These are phyloP conservation scores for Limnanthes douglasii DNA, from an alignment of 345 rosid species.

Conservation along the genomic window DNA sequence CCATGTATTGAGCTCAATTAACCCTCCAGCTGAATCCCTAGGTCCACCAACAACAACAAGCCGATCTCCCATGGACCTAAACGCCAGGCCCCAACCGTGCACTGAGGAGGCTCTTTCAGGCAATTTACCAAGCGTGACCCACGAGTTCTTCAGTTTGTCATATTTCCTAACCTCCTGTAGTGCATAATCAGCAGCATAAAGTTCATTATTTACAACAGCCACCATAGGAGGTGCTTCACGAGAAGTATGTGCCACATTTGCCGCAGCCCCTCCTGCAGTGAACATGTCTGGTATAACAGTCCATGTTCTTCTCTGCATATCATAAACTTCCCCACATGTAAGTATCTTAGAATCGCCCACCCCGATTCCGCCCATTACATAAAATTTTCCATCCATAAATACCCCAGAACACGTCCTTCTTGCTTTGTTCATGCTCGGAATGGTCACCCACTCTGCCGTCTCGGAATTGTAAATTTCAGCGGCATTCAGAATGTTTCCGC, in stretches of 20 bases:
- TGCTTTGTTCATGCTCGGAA: conserved; percentile 67
- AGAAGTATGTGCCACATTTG: too few relatives aligned
- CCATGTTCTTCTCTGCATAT: conserved; percentile 58
- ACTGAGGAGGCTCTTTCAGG: conserved; percentile 77
- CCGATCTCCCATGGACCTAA: conserved; percentile 78
- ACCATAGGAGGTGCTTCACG: conserved; percentile 92
- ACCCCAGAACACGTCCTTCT: conserved; percentile 93
- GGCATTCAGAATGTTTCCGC: conserved; percentile 39
- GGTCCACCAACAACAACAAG: conserved; percentile 93
- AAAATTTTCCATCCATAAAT: conserved; percentile 82
- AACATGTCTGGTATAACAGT: conserved; percentile 66
- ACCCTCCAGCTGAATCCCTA: conserved; percentile 50
- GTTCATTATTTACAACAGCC: conserved; percentile 68
- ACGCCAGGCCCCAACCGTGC: conserved; percentile 97
- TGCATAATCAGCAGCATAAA: conserved; percentile 79
- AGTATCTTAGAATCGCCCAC: conserved; percentile 34
- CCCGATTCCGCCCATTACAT: conserved; percentile 79
- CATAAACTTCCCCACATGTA: conserved; percentile 75
- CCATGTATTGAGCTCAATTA: conserved; percentile 80
- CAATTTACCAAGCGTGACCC: conserved; percentile 60
- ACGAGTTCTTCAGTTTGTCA: conserved; percentile 36
- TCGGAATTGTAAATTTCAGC: conserved; percentile 89
- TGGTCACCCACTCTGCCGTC: conserved; percentile 41
- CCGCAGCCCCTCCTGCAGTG: conserved; percentile 34
- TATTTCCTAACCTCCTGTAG: conserved; percentile 72